phyloP scores from a whole-genome alignment of 805 yeast genomes.

The Wickerhamiella kurtzmanii region DNA sequence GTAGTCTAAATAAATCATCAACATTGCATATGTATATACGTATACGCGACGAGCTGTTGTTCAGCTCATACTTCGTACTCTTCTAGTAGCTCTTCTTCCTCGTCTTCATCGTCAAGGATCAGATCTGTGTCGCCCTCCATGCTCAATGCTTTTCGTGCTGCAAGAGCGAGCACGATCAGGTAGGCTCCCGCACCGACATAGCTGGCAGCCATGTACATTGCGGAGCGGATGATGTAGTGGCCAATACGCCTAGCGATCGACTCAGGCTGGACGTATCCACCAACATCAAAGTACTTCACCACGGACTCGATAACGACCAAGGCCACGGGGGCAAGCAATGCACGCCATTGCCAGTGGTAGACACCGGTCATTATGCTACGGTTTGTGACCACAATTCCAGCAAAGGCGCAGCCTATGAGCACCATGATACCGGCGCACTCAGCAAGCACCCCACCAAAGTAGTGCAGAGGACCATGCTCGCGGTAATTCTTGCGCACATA shows the following conservation, averaged over 20 bases:
- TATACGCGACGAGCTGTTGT: too few relatives aligned
- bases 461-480: conserved; percentile 3
- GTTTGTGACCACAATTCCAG: conserved; percentile 13
- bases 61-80: conserved; percentile 2
- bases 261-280: neutral
- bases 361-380: conserved; percentile 9
- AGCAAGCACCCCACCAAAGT: conserved; percentile 14
- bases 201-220: conserved; percentile 16
- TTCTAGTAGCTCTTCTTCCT: neutral
- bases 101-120: conserved; percentile 19
- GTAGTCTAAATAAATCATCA: neutral
- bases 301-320: conserved; percentile 6
- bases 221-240: neutral
- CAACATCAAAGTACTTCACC: neutral
- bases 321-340: conserved; percentile 7
- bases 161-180: conserved; percentile 18
- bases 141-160: conserved; percentile 18
- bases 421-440: conserved; percentile 16
- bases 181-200: conserved; percentile 17
- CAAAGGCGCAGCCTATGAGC: conserved; percentile 15
- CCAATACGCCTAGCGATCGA: neutral
- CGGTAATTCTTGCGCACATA: conserved; percentile 3
- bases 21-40: neutral
- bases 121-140: conserved; percentile 19
- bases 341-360: conserved; percentile 19